Base-by-base conservation (phyloP, 2,329 filamentous ascomycete genomes). In the Pseudogymnoascus sp. region DNA sequence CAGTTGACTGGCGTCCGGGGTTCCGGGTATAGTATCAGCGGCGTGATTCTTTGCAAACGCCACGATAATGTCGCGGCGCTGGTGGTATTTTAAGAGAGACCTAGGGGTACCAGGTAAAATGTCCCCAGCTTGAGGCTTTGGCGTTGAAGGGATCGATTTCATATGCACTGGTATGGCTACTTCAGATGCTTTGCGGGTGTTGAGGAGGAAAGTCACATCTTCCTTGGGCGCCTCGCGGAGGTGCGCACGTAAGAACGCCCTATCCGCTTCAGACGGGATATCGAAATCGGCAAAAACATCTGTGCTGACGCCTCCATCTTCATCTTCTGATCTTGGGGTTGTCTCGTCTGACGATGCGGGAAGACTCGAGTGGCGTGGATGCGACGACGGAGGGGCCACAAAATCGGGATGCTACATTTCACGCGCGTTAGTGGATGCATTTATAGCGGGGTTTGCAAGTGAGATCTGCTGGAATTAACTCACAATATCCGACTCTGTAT, bases 231-330 rank as follows among this genome's bases (percentile, higher is more conserved):
- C 59, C 59, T 36, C 59, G 19, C 10, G 21, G 11, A 61, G 19
- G 9, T 61, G 59, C 26, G 8, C 33, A 19, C 19, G 33, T 21
- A 61, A 31, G 33, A 61, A 61, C 38, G n/a, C 59, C 13, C 19
- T 40, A 9, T 61, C 59, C 59, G 38, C 11, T 40, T 42, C 59
- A 40, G 35, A 40, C 10, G 15, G 21, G 15, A 38, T 40, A 28
- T 40, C 59, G 38, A 61, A 61, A 1, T 61, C 59, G 21, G 59
- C 59, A 4, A 61, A 42, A 17, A 61, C 15, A 42, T 61, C 59
- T 4, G 33, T 42, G 59, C 38, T 42, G 17, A 57, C 17, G 4
- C 50, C 50, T 2, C 50, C 50, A 57, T 57, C 17, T n/a, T 57
- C 28, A 21, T 57, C 50, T 35, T 57, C 28, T 13, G 50, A 57